Conservation (phyloP, 2,329 filamentous ascomycete genomes). For the Fusarium praegraminearum region DNA sequence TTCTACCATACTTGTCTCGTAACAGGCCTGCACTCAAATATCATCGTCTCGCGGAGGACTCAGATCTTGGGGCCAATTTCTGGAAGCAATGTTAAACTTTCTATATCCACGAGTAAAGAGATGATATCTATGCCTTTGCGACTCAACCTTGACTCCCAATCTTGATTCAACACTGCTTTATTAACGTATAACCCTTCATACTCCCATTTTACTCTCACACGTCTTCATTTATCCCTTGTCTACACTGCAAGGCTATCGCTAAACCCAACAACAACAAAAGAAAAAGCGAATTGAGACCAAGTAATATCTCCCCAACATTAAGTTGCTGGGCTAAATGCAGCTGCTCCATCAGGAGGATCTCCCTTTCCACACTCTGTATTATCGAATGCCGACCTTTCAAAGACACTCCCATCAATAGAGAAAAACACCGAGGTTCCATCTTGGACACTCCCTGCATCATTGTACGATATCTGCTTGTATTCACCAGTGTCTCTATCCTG, state of each 20-base stretch:
- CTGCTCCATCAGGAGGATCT: neutral
- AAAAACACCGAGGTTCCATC: neutral
- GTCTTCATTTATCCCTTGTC: neutral
- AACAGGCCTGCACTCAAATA: slow-evolving; percentile 24
- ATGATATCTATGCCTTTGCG: slow-evolving; percentile 43
- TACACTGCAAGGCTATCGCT: neutral
- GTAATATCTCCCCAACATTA: neutral
- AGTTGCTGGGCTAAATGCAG: accelerated
- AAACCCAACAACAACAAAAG: neutral
- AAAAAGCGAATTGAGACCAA: neutral
- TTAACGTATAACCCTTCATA: slow-evolving; percentile 34
- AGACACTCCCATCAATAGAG: neutral
- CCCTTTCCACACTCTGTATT: neutral
- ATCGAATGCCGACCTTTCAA: neutral
- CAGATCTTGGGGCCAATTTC: slow-evolving; percentile 36
- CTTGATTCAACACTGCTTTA: slow-evolving; percentile 38
- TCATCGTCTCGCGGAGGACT: slow-evolving; percentile 23
- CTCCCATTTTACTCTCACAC: neutral
- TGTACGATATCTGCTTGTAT: neutral
- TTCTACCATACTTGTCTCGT: slow-evolving; percentile 45
- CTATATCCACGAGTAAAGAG: slow-evolving; percentile 38
- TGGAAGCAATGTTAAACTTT: slow-evolving; percentile 39
- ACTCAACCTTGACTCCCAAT: slow-evolving; percentile 44
- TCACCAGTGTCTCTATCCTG: neutral
- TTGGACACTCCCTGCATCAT: accelerated